Percentiles rank a stretch among this genome's conserved stretches.
Conservation (phyloP, 2,329 filamentous ascomycete genomes). For the Pseudogymnoascus sp. region DNA sequence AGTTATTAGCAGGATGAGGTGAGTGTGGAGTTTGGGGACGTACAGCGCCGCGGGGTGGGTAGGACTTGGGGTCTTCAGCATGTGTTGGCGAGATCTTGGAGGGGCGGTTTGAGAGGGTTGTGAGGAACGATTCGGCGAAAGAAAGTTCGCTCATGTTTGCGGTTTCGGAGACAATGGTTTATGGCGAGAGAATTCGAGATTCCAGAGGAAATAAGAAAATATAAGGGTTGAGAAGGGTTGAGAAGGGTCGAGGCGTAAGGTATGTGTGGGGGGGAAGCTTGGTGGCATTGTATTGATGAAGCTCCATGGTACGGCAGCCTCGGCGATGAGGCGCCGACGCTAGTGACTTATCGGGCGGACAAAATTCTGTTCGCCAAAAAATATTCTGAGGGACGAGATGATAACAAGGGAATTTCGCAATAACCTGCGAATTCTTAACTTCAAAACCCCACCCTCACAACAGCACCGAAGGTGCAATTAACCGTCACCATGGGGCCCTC, state of each 20-base stretch:
- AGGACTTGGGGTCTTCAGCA: conserved; percentile 76
- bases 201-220: neutral
- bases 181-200: neutral
- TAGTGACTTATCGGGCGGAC: conserved; percentile 6
- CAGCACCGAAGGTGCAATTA: conserved; percentile 7
- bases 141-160: conserved; percentile 68
- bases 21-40: conserved; percentile 23
- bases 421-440: conserved; percentile 5
- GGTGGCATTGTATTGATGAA: neutral
- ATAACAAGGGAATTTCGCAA: conserved; percentile 8
- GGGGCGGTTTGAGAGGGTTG: conserved; percentile 69
- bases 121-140: conserved; percentile 79
- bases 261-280: neutral
- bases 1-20: conserved; percentile 11
- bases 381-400: neutral
- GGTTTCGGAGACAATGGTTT: neutral
- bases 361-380: conserved; percentile 9
- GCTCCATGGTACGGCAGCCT: conserved; percentile 8
- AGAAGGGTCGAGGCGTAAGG: neutral
- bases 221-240: neutral
- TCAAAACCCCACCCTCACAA: neutral
- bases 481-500: conserved; percentile 70
- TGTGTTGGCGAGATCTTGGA: conserved; percentile 81
- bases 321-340: conserved; percentile 9
- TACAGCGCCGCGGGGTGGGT: conserved; percentile 72